Conservation (phyloP, 2,329 filamentous ascomycete species). For the Beauveria australis region DNA sequence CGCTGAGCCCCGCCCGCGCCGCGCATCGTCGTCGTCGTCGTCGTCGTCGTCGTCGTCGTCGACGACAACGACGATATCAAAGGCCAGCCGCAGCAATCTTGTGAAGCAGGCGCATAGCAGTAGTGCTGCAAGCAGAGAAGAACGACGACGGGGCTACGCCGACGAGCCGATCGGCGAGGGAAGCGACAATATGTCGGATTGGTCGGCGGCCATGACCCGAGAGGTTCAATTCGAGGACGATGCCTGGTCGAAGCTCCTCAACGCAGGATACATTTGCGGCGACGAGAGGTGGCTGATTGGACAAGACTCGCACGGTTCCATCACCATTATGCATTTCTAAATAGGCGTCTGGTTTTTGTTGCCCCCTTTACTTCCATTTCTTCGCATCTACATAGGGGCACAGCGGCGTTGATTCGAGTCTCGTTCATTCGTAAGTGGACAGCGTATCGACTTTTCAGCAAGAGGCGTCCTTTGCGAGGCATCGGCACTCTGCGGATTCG, state of each 20-base stretch:
- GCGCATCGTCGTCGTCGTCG: not conserved
- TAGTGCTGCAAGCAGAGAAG: not conserved
- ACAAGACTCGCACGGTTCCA: constrained; percentile 40
- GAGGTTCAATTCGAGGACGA: constrained; percentile 35
- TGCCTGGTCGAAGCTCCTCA: constrained; percentile 40
- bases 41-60: no score
- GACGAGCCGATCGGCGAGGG: not conserved
- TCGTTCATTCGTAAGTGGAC: no score
- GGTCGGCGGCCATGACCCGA: not conserved
- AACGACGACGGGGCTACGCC: not conserved
- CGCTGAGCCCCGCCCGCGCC: not conserved
- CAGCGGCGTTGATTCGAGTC: not conserved
- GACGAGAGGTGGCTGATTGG: constrained; percentile 56
- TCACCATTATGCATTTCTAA: constrained; percentile 48
- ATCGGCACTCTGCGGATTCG: not conserved
- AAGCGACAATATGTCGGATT: not conserved
- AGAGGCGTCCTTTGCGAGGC: not conserved
- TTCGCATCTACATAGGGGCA: not conserved
- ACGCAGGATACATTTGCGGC: constrained; percentile 46
- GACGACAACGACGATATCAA: not conserved
- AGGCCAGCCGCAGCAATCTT: not conserved
- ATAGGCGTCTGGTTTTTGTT: constrained; percentile 7
- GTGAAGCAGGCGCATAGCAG: not conserved
- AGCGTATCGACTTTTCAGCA: not conserved
- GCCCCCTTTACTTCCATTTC: not conserved